Evolutionary conservation across 23 red algal genomes (phyloP).

Genomic region (Agarophyton chilense): DNA sequence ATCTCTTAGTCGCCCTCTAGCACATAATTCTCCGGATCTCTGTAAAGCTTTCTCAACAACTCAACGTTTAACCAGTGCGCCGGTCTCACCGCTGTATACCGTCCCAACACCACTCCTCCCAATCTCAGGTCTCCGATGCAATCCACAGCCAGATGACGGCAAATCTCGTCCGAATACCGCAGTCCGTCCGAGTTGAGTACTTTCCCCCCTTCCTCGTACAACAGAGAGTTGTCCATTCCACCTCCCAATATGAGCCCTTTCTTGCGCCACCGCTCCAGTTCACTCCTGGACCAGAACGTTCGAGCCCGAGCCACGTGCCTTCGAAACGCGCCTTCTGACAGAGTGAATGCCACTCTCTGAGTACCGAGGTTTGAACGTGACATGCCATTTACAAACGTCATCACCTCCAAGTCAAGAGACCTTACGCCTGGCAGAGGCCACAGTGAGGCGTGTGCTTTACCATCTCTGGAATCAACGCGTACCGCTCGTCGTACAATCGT

Average conservation of each 20-base stretch:
- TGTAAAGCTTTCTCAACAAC: conserved; percentile 64
- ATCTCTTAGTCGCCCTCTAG: conserved; percentile 24
- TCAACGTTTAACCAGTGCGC: conserved; percentile 41
- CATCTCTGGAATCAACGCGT: conserved; percentile 1
- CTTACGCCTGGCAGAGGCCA: conserved; percentile 19
- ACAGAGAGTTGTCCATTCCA: conserved; percentile 17
- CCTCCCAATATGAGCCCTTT: conserved; percentile 30
- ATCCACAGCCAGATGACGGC: conserved; percentile 34
- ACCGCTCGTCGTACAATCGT: conserved; percentile 22
- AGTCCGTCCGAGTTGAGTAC: conserved; percentile 41
- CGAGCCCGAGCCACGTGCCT: conserved; percentile 29
- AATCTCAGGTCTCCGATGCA: conserved; percentile 52
- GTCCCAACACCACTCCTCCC: conserved; percentile 14
- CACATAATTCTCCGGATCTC: conserved; percentile 46
- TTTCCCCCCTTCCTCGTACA: conserved; percentile 42
- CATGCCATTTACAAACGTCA: conserved; percentile 34
- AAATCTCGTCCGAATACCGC: conserved; percentile 46
- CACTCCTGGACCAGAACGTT: conserved; percentile 45
- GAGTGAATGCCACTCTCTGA: conserved; percentile 27
- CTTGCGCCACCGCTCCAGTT: conserved; percentile 15
- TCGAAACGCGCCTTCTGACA: conserved; percentile 27
- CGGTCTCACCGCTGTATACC: conserved; percentile 35
- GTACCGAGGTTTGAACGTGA: conserved; percentile 25
- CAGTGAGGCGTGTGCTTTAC: conserved; percentile 17
- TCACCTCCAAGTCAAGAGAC: conserved; percentile 18